phyloP scores from a whole-genome alignment of 352 stramenopile genomes.

The Globisporangium parvum region DNA sequence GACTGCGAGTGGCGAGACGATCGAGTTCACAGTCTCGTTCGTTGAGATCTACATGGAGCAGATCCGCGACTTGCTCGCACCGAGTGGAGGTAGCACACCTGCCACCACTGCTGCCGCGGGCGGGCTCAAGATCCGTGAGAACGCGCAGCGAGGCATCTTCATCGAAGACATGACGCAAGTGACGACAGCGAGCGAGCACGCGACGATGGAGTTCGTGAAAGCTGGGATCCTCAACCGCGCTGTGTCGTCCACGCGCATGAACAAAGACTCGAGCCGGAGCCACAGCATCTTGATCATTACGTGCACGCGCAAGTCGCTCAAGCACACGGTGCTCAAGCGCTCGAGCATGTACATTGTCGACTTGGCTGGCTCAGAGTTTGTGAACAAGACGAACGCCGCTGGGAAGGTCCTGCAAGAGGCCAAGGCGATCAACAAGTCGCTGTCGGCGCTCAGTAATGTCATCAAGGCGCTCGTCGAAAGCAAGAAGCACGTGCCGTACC shows the following conservation, averaged over 20 bases:
- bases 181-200: slow-evolving; percentile 22
- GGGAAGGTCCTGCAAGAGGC: slow-evolving; percentile 79
- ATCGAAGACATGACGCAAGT: slow-evolving; percentile 69
- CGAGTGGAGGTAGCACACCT: slow-evolving; percentile 5
- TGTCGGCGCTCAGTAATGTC: slow-evolving; percentile 80
- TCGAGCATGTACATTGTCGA: slow-evolving; percentile 84
- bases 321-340: slow-evolving; percentile 22
- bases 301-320: slow-evolving; percentile 22
- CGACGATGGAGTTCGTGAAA: slow-evolving; percentile 64
- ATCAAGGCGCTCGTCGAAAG: slow-evolving; percentile 77
- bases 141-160: slow-evolving; percentile 56
- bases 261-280: slow-evolving; percentile 86
- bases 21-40: slow-evolving; percentile 66
- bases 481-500: slow-evolving; percentile 81
- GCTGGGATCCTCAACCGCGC: slow-evolving; percentile 54
- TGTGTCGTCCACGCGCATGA: slow-evolving; percentile 86
- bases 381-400: slow-evolving; percentile 78
- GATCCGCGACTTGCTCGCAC: slow-evolving; percentile 61
- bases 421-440: slow-evolving; percentile 83
- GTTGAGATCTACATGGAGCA: slow-evolving; percentile 90
- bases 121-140: slow-evolving; percentile 73
- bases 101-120: slow-evolving; percentile 13
- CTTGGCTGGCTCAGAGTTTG: slow-evolving; percentile 76
- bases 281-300: slow-evolving; percentile 82
- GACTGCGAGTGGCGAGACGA: slow-evolving; percentile 1